phyloP scores from a whole-genome alignment of 176 grass and related monocot genomes.

The Chloris gayana region DNA sequence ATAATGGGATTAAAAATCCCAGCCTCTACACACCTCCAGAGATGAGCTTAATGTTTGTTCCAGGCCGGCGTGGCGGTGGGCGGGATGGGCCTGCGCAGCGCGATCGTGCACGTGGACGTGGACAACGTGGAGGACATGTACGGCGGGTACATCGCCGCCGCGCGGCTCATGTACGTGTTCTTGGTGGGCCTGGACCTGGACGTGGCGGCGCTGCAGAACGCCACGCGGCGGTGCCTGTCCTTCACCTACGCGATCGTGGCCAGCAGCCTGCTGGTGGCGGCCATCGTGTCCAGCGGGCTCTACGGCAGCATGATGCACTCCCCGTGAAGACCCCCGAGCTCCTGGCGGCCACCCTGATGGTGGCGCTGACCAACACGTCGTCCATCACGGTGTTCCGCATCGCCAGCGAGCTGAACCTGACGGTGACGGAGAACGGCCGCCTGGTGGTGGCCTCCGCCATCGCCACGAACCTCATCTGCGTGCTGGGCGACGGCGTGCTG shows the following conservation, averaged over 20 bases:
- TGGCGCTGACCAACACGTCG: conserved; percentile 42
- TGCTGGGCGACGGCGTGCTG: conserved; percentile 48
- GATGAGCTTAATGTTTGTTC: too few relatives aligned
- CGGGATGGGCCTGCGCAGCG: conserved; percentile 42
- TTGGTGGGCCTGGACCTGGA: conserved; percentile 50
- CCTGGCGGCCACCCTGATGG: conserved; percentile 55
- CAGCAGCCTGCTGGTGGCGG: conserved; percentile 42
- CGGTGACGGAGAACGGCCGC: conserved; percentile 45
- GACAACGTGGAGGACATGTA: conserved; percentile 63
- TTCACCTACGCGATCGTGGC: conserved; percentile 57
- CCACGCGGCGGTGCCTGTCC: conserved; percentile 29
- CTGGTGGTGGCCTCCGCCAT: conserved; percentile 42
- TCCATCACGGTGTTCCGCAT: conserved; percentile 28
- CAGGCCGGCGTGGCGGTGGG: conserved; percentile 46
- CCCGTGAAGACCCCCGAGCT: conserved; percentile 55
- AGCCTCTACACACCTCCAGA: too few relatives aligned
- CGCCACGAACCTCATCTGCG: conserved; percentile 54
- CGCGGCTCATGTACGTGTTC: conserved; percentile 54
- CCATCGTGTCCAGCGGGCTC: conserved; percentile 46
- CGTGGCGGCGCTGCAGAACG: conserved; percentile 41
- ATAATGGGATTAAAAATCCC: too few relatives aligned
- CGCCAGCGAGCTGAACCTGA: conserved; percentile 46
- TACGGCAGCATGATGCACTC: conserved; percentile 77
- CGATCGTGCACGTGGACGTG: conserved; percentile 55
- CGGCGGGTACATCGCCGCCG: conserved; percentile 23